Base-by-base conservation (phyloP, 169 alveolate genomes). In the Plasmodium inui region DNA sequence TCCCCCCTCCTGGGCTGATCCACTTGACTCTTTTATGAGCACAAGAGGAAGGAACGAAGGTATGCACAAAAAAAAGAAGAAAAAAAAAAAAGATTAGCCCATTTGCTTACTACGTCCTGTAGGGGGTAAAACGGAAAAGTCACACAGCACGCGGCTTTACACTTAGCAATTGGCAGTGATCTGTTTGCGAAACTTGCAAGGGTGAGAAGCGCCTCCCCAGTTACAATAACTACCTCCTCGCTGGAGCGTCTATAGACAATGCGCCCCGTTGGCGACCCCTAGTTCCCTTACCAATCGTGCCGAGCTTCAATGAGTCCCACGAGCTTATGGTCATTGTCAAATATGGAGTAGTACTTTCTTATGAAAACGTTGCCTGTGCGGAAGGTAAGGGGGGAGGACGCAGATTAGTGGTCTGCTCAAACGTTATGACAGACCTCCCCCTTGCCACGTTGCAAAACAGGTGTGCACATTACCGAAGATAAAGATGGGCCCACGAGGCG, bases 401-500 rank as follows among this genome's bases (percentile, higher is more conserved):
- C 8, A 8, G 37, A 67, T 26, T 9, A 67, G 30, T 19, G 19
- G n/a, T 67, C 41, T 0, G 7, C n/a, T 8, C 37, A 12, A 26
- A 67, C 76, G 22, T 67, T 22, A 9, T 67, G 39, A 28, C 3
- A 67, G 37, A 67, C n/a, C 76, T 67, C 76, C 14, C 37, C n/a
- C 28, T 67, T 67, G 76, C 1, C n/a, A 67, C 37, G 14, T 22
- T 28, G 37, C 19, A 19, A 67, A 67, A 67, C 17, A 26, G 41
- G 37, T 67, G 30, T 6, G 37, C 14, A 67, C 39, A 50, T 92
- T 96, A 70, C 98, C 98, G 70, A 97, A 95, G 41, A 97, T 97
- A 85, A 97, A 96, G 57, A 97, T 93, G 19, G 98, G 98, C 28
- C 97, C 97, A 67, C 96, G 96, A 22, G 98, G 98, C 39, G 96